Percentiles rank a stretch among this genome's conserved stretches.
phyloP scores from a whole-genome alignment of 2,329 filamentous ascomycete species.

The Aspergillus floridensis region DNA sequence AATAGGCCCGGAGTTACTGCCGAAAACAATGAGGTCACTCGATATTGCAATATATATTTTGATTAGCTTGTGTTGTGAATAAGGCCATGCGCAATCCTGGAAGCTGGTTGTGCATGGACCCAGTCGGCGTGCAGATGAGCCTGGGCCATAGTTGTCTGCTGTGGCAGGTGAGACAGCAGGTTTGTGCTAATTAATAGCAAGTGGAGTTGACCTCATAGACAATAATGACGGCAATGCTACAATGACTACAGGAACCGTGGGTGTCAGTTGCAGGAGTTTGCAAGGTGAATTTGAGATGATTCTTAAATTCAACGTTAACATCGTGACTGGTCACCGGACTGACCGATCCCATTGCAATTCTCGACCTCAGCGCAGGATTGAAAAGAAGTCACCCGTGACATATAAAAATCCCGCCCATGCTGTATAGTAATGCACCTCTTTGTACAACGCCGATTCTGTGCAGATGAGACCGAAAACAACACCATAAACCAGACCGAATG shows the following conservation, averaged over 20 bases:
- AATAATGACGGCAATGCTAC: background rate
- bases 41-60: background rate
- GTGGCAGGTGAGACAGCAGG: slow-evolving; percentile 2
- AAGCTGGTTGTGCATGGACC: too few species aligned
- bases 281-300: too few species aligned
- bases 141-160: background rate
- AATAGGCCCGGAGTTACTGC: too few species aligned
- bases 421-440: slow-evolving; percentile 21
- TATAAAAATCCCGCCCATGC: slow-evolving; percentile 19
- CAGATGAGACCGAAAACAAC: background rate
- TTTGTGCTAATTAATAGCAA: background rate
- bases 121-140: background rate
- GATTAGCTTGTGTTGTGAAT: background rate
- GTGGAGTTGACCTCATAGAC: background rate
- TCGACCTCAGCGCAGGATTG: slow-evolving; percentile 7
- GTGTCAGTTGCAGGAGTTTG: too few species aligned
- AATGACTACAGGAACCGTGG: too few species aligned
- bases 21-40: too few species aligned
- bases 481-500: slow-evolving; percentile 1
- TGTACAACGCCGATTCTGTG: slow-evolving; percentile 19
- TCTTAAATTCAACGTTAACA: slow-evolving; percentile 1
- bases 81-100: background rate
- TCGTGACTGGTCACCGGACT: slow-evolving; percentile 1
- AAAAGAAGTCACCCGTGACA: slow-evolving; percentile 2
- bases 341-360: slow-evolving; percentile 5